These are phyloP conservation scores for Leptographium lundbergii DNA, from an alignment of 2,329 filamentous ascomycete species.

Conservation along the genomic window DNA sequence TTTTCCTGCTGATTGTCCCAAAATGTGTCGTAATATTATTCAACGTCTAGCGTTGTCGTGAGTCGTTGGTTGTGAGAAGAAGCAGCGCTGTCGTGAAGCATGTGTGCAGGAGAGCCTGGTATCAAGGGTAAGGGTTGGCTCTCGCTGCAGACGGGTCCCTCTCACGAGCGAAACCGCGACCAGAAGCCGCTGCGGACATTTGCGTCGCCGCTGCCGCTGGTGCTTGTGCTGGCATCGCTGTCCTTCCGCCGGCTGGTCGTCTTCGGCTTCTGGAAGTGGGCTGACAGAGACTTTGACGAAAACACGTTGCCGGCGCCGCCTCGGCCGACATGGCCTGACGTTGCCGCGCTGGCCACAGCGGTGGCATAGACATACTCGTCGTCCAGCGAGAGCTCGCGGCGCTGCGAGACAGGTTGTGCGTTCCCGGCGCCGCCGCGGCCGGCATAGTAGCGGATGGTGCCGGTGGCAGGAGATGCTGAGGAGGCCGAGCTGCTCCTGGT, in stretches of 20 bases:
- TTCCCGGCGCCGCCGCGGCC: constrained; percentile 59
- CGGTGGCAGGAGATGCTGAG: constrained; percentile 29
- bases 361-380: constrained; percentile 49
- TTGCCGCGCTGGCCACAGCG: constrained; percentile 36
- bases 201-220: constrained; percentile 3
- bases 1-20: background rate
- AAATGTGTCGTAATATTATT: background rate
- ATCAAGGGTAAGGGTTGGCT: too few relatives aligned
- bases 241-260: constrained; percentile 13
- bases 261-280: constrained; percentile 4
- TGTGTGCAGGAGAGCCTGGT: too few relatives aligned
- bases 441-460: constrained; percentile 43
- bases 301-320: constrained; percentile 50
- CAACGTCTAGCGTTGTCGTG: background rate
- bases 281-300: constrained; percentile 7
- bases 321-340: constrained; percentile 48
- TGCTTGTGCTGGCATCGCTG: constrained; percentile 18
- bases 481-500: constrained; percentile 25
- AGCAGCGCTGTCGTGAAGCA: background rate
- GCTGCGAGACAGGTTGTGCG: constrained; percentile 37
- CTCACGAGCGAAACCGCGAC: constrained; percentile 14
- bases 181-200: constrained; percentile 19
- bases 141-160: background rate
- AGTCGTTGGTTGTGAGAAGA: background rate
- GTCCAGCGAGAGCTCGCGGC: constrained; percentile 52